phyloP scores from a whole-genome alignment of 2,329 filamentous ascomycete species.

The Chalaropsis thielavioides region DNA sequence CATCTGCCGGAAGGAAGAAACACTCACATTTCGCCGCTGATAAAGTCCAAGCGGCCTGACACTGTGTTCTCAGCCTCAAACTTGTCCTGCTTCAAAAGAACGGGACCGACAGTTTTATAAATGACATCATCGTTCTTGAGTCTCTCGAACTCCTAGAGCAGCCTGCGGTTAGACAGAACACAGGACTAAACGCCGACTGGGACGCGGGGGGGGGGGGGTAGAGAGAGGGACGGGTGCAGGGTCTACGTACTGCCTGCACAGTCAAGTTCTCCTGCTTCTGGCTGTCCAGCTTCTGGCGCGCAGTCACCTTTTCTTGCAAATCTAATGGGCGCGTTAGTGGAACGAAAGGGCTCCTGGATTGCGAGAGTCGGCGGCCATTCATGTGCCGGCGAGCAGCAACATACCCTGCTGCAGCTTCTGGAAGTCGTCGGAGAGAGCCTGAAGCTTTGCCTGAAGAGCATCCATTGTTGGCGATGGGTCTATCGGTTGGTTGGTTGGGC shows the following conservation, averaged over 20 bases:
- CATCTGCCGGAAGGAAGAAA: not conserved
- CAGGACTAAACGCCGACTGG: not conserved
- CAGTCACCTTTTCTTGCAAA: slow-evolving; percentile 58
- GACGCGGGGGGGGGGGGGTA: not conserved
- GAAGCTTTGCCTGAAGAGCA: slow-evolving; percentile 61
- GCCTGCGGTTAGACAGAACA: slow-evolving; percentile 18
- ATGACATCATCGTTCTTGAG: slow-evolving; percentile 74
- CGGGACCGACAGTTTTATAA: slow-evolving; percentile 89
- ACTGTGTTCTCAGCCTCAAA: slow-evolving; percentile 81
- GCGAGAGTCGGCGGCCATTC: too few species aligned
- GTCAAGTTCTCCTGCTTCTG: slow-evolving; percentile 86
- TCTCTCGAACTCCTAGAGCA: slow-evolving; percentile 58
- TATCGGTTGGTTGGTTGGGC: not conserved
- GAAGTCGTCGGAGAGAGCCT: slow-evolving; percentile 74
- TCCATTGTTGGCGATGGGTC: slow-evolving; percentile 37
- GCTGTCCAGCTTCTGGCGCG: slow-evolving; percentile 81
- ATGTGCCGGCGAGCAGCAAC: slow-evolving; percentile 19
- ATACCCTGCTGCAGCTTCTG: slow-evolving; percentile 72
- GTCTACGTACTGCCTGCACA: slow-evolving; percentile 56
- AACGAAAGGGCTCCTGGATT: not conserved
- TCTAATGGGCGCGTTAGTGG: slow-evolving; percentile 37
- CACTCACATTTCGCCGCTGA: slow-evolving; percentile 78
- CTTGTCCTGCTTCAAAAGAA: slow-evolving; percentile 88
- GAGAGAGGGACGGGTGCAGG: too few species aligned
- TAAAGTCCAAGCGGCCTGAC: slow-evolving; percentile 80